Percentiles rank a stretch among this genome's conserved stretches.
phyloP scores from a whole-genome alignment of 2,329 filamentous ascomycete genomes.

The Cytospora leucostoma region DNA sequence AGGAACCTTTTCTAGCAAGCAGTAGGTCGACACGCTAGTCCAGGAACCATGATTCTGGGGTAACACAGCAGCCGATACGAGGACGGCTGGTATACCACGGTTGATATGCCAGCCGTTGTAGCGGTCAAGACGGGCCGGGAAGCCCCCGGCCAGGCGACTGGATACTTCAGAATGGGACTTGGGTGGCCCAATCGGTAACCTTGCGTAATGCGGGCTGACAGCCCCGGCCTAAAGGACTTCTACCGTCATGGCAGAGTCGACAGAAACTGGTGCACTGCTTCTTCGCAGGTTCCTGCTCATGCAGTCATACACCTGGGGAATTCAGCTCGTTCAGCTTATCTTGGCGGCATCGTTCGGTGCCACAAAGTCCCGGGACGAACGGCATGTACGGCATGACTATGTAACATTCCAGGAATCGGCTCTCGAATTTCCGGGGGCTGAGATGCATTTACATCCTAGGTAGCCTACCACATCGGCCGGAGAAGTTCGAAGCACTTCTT shows the following conservation, averaged over 20 bases:
- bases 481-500: neutral
- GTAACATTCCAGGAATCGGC: neutral
- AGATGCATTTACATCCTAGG: neutral
- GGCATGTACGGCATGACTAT: neutral
- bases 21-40: slow-evolving; percentile 6
- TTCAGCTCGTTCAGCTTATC: slow-evolving; percentile 8
- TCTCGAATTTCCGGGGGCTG: neutral
- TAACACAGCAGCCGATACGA: slow-evolving; percentile 26
- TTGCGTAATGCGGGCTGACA: neutral
- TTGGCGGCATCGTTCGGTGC: slow-evolving; percentile 11
- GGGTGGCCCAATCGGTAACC: neutral
- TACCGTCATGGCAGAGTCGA: neutral
- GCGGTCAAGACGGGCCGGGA: neutral
- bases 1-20: slow-evolving; percentile 10
- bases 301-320: neutral
- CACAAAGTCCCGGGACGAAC: neutral
- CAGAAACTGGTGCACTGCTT: neutral
- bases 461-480: neutral
- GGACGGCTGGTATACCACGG: neutral
- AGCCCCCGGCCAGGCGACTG: neutral
- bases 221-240: neutral
- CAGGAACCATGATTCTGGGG: slow-evolving; percentile 17
- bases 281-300: neutral
- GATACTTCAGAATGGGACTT: neutral
- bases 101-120: slow-evolving; percentile 15